Evolutionary conservation across 441 rosid genomes (phyloP).

Genomic region (Corymbia citriodora): DNA sequence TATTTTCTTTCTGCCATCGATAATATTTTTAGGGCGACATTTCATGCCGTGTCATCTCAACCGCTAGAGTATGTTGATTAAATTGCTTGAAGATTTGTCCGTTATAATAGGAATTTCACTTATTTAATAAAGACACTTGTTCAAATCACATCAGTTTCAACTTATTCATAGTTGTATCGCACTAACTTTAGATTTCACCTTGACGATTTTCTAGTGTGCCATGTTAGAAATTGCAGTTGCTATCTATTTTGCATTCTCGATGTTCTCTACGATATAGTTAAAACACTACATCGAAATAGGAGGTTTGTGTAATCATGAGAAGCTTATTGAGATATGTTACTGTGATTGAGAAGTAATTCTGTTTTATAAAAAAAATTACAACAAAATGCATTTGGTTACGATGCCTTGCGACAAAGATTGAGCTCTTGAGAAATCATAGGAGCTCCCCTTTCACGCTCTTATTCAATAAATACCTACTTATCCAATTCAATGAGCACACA

Average conservation of each 20-base stretch:
- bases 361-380: neutral
- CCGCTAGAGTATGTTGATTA: fast-evolving
- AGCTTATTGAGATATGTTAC: too few relatives aligned
- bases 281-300: neutral
- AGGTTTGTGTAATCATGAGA: too few relatives aligned
- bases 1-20: neutral
- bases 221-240: neutral
- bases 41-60: fast-evolving
- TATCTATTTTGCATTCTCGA: neutral
- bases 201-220: fast-evolving
- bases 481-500: neutral
- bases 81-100: neutral
- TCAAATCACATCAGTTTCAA: neutral
- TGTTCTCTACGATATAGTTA: neutral
- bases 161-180: neutral
- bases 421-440: neutral
- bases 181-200: neutral
- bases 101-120: neutral
- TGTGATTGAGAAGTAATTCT: neutral
- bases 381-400: neutral
- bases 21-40: neutral
- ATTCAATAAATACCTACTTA: neutral
- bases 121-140: neutral
- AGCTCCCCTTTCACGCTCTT: neutral
- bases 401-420: neutral